Conservation (phyloP, 2,329 filamentous ascomycete species). For the Escovopsis sp. region DNA sequence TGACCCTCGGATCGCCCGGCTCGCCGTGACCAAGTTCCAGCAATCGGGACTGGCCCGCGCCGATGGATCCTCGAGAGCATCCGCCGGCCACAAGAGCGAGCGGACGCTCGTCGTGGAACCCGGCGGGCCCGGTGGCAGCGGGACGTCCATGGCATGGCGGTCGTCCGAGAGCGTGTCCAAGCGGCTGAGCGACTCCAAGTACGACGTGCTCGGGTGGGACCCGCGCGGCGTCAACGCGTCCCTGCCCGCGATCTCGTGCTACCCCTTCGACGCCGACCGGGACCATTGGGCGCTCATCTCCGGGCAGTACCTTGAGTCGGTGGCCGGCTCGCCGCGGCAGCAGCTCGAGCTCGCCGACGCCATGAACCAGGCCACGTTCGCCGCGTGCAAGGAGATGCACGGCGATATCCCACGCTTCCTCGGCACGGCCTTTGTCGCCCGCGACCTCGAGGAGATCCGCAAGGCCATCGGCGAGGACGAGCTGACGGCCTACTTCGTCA, state of each 20-base stretch:
- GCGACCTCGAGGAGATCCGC: conserved; percentile 33
- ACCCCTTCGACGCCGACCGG: conserved; percentile 27
- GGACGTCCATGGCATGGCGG: conserved; percentile 26
- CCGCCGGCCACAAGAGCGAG: conserved; percentile 22
- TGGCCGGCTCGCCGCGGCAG: conserved; percentile 15
- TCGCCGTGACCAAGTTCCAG: conserved; percentile 34
- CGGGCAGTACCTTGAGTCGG: conserved; percentile 24
- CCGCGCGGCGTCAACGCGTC: conserved; percentile 36
- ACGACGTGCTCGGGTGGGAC: conserved; percentile 37
- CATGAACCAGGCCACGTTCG: conserved; percentile 29
- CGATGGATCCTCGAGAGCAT: conserved; percentile 6
- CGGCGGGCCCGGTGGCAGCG: conserved; percentile 34
- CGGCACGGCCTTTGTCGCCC: conserved; percentile 29
- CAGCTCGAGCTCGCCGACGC: conserved; percentile 29
- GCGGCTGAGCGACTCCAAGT: conserved; percentile 26
- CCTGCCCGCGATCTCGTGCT: conserved; percentile 30
- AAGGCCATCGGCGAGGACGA: conserved; percentile 29
- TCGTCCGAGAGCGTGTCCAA: conserved; percentile 20
- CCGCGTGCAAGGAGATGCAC: conserved; percentile 25
- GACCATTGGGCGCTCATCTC: conserved; percentile 30
- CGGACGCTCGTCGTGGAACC: conserved; percentile 35
- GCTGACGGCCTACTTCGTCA: conserved; percentile 32
- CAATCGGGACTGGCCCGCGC: conserved; percentile 26
- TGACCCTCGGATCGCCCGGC: conserved; percentile 26
- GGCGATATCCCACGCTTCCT: conserved; percentile 32